phyloP scores from a whole-genome alignment of 305 asterid species.

The Petunia hybrid region DNA sequence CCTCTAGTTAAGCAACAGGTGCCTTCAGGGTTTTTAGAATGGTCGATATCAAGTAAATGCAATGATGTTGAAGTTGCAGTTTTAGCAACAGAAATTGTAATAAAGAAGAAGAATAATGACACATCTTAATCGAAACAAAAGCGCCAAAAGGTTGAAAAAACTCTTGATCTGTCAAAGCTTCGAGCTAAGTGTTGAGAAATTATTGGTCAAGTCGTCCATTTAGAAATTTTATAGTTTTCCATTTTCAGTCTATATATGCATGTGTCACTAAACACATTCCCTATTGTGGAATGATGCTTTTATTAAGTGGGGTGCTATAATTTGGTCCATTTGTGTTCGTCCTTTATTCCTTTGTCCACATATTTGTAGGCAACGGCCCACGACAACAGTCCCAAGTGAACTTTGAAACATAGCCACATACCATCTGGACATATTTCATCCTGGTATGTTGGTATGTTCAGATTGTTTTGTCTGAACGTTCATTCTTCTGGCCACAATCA shows the following conservation, averaged over 20 bases:
- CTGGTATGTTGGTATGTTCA: neutral
- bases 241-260: neutral
- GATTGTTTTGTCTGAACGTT: neutral
- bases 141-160: neutral
- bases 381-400: neutral
- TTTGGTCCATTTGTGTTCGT: neutral
- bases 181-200: neutral
- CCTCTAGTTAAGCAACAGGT: neutral
- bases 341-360: neutral
- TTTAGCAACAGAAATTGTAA: neutral
- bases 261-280: neutral
- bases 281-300: neutral
- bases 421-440: neutral
- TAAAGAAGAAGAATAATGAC: neutral
- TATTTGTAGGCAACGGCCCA: neutral
- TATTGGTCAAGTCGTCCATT: constrained; percentile 25
- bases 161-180: neutral
- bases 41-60: neutral
- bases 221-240: neutral
- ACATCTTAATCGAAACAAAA: neutral
- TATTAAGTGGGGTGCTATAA: neutral
- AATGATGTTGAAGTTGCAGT: neutral
- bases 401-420: neutral
- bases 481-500: neutral
- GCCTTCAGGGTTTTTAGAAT: neutral